Percentiles rank a stretch among this genome's conserved stretches.
phyloP scores from a whole-genome alignment of 1,284 basidiomycete genomes.

The Ceratobasidium sp. region DNA sequence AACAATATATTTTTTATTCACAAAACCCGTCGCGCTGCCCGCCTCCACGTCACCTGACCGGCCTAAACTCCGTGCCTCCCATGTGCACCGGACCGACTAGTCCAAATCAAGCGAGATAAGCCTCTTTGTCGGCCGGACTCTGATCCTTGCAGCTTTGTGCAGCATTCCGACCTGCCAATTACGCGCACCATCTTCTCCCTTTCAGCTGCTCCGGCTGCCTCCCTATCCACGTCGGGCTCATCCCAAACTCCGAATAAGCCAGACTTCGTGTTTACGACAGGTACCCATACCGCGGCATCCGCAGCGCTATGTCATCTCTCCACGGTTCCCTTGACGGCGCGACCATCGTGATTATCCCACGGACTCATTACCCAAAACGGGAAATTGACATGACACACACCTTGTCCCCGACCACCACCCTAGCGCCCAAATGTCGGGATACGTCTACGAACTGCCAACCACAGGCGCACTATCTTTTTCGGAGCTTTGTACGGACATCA shows the following conservation, averaged over 20 bases:
- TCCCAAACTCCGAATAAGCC: constrained; percentile 31
- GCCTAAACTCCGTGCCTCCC: constrained; percentile 17
- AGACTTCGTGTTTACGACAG: neutral
- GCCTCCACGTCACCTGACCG: constrained; percentile 7
- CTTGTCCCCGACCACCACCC: neutral
- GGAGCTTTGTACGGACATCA: constrained; percentile 71
- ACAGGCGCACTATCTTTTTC: constrained; percentile 82
- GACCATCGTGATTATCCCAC: constrained; percentile 8
- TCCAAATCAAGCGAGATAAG: constrained; percentile 29
- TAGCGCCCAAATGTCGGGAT: constrained; percentile 52
- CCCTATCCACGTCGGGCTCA: constrained; percentile 15
- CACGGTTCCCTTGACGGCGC: constrained; percentile 18
- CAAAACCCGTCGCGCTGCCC: neutral
- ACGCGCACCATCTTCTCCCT: constrained; percentile 6
- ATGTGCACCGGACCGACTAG: neutral
- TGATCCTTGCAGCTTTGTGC: constrained; percentile 10
- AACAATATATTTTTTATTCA: neutral
- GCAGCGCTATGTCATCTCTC: too few species aligned
- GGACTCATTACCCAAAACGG: constrained; percentile 12
- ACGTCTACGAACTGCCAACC: constrained; percentile 80
- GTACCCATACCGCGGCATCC: neutral
- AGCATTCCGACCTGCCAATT: constrained; percentile 17
- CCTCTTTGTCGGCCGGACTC: too few species aligned
- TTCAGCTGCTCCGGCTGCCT: neutral
- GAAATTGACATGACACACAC: neutral